These are phyloP conservation scores for Colletotrichum godetiae DNA, from an alignment of 2,329 filamentous ascomycete genomes.

Conservation along the genomic window DNA sequence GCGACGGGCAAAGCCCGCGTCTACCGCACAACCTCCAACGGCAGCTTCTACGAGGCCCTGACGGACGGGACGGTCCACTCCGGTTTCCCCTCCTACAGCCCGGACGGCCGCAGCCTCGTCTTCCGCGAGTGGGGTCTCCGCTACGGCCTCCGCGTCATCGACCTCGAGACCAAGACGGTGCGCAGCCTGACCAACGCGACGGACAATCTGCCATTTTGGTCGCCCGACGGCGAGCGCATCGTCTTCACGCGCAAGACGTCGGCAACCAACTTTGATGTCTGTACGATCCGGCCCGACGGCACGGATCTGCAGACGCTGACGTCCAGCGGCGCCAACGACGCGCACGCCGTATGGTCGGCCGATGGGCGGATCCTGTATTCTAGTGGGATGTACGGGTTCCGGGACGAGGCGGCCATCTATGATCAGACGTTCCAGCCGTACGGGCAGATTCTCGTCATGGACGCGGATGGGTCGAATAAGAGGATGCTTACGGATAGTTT, in stretches of 20 bases:
- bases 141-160: slow-evolving; percentile 17
- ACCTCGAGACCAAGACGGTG: slow-evolving; percentile 5
- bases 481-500: slow-evolving; percentile 35
- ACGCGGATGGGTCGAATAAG: slow-evolving; percentile 23
- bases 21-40: slow-evolving; percentile 14
- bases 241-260: slow-evolving; percentile 23
- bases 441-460: slow-evolving; percentile 23
- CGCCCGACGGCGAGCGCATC: slow-evolving; percentile 22
- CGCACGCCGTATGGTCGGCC: slow-evolving; percentile 23
- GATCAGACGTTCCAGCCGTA: slow-evolving; percentile 26
- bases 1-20: slow-evolving; percentile 17
- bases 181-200: slow-evolving; percentile 17
- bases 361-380: slow-evolving; percentile 20
- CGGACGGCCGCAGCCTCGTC: slow-evolving; percentile 6
- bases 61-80: slow-evolving; percentile 23
- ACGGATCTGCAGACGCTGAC: slow-evolving; percentile 14
- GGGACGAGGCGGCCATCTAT: slow-evolving; percentile 25
- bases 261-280: slow-evolving; percentile 24
- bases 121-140: slow-evolving; percentile 26
- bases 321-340: slow-evolving; percentile 19
- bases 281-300: slow-evolving; percentile 18
- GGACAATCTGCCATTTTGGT: slow-evolving; percentile 22
- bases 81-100: slow-evolving; percentile 19
- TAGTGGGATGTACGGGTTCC: slow-evolving; percentile 27
- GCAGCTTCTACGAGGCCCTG: slow-evolving; percentile 15